Conservation (phyloP, 2,329 filamentous ascomycete species). For the Fusarium euwallaceae region DNA sequence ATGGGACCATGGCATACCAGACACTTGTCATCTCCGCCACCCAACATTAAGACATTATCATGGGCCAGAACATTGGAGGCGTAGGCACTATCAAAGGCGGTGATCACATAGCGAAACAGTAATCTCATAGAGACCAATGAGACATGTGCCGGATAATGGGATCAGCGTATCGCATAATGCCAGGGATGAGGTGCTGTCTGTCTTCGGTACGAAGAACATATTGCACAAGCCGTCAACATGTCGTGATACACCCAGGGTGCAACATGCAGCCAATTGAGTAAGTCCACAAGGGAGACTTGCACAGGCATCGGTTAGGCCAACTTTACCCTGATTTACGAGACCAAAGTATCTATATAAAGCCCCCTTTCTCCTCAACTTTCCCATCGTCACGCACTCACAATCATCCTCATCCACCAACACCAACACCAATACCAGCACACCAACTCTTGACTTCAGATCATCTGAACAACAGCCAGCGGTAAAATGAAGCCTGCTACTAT, state of each 20-base stretch:
- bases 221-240: background rate
- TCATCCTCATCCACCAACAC: background rate
- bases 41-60: background rate
- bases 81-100: background rate
- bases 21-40: background rate
- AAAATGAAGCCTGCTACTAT: slow-evolving; percentile 4
- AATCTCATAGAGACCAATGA: background rate
- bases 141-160: background rate
- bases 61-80: background rate
- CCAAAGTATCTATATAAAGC: slow-evolving; percentile 16
- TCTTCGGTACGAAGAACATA: background rate
- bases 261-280: rapidly evolving
- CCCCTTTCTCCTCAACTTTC: background rate
- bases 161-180: no score
- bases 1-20: slow-evolving; percentile 24
- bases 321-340: rapidly evolving
- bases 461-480: background rate
- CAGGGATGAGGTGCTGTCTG: no score
- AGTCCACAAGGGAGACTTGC: rapidly evolving
- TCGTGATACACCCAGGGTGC: background rate
- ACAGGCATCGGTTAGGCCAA: rapidly evolving
- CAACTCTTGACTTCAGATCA: background rate
- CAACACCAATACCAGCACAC: background rate
- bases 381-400: slow-evolving; percentile 8
- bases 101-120: no score